Percentiles rank a stretch among this genome's conserved stretches.
Evolutionary conservation across 345 rosid genomes (phyloP).

Genomic region (Gynandropsis gynandra): DNA sequence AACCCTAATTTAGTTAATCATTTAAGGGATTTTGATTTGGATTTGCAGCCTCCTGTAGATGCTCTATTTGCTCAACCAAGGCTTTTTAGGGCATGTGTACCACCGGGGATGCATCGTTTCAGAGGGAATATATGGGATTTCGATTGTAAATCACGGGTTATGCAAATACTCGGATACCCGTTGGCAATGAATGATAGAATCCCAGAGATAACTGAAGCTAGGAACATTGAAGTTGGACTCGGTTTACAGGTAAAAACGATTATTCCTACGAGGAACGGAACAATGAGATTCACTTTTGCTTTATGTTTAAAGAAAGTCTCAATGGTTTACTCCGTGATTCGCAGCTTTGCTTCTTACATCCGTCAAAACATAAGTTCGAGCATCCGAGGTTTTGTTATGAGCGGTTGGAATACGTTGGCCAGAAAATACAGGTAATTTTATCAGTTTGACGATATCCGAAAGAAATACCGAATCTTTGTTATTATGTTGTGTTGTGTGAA

Average conservation of each 20-base stretch:
- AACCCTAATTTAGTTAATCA: no score
- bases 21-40: no score
- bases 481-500: no score
- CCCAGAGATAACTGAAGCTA: conserved; percentile 83
- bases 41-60: conserved; percentile 80
- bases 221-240: conserved; percentile 89
- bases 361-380: conserved; percentile 85
- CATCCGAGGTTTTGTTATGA: conserved; percentile 93
- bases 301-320: no score
- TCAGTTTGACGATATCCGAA: no score
- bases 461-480: no score
- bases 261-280: conserved; percentile 9
- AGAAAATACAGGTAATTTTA: conserved; percentile 72
- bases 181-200: conserved; percentile 58
- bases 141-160: conserved; percentile 71
- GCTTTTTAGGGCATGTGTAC: conserved; percentile 92
- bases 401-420: conserved; percentile 83
- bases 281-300: no score
- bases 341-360: conserved; percentile 97
- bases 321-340: no score
- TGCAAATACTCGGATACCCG: conserved; percentile 74
- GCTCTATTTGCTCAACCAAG: conserved; percentile 92
- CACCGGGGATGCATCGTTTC: conserved; percentile 97
- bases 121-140: conserved; percentile 96
- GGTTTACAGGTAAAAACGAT: conserved; percentile 57